These are phyloP conservation scores for Kodamaea neixiangensis DNA, from an alignment of 805 yeast genomes.

Conservation along the genomic window DNA sequence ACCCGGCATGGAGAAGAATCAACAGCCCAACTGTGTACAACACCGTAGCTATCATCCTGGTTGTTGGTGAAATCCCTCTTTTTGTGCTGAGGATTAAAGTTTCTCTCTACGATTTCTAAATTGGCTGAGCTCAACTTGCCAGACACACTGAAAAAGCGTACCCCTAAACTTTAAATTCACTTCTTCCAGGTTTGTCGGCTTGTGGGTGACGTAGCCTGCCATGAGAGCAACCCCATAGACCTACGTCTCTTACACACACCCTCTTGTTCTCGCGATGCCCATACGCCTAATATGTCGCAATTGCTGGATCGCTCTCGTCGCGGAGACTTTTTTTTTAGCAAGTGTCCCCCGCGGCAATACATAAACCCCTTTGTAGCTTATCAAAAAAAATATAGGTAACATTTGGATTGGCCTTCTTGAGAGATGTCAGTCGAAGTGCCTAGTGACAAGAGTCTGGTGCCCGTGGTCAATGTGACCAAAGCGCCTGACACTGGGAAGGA, in stretches of 20 bases:
- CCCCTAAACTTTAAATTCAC: neutral
- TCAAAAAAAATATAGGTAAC: neutral
- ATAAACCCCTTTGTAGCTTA: neutral
- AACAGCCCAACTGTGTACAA: constrained; percentile 15
- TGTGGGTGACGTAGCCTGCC: neutral
- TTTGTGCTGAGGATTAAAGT: constrained; percentile 3
- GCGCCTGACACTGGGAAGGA: neutral
- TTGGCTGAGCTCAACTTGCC: neutral
- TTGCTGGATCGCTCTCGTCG: neutral
- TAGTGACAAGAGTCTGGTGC: neutral
- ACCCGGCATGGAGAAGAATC: constrained; percentile 49
- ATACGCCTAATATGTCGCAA: neutral
- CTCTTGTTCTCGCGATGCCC: neutral
- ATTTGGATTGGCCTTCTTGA: neutral
- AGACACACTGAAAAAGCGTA: neutral
- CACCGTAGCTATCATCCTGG: constrained; percentile 7
- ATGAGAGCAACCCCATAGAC: neutral
- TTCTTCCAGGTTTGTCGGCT: too few species aligned
- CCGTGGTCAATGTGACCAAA: neutral
- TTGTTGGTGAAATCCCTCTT: neutral
- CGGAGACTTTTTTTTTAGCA: neutral
- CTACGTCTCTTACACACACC: neutral
- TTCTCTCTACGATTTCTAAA: neutral
- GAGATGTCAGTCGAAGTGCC: neutral
- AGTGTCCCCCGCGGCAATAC: neutral